These are phyloP conservation scores for Tylopilus sp. DNA, from an alignment of 768 basidiomycete genomes.

Conservation along the genomic window DNA sequence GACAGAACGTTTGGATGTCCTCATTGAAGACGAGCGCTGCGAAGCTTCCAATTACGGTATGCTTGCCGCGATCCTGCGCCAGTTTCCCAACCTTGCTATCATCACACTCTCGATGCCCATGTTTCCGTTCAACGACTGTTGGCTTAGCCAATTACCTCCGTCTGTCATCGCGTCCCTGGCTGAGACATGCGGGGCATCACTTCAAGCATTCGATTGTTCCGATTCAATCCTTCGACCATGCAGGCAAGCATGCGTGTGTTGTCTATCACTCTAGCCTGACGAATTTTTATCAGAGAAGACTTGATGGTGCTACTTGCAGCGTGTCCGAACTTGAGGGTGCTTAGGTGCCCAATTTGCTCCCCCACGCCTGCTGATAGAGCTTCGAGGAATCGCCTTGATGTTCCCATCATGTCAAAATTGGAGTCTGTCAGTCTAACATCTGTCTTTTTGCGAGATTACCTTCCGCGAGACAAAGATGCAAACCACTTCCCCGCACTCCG, in stretches of 20 bases:
- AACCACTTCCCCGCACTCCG: conserved; percentile 30
- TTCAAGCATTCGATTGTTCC: conserved; percentile 28
- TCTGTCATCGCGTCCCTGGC: conserved; percentile 18
- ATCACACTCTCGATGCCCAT: conserved; percentile 28
- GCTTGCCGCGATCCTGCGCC: conserved; percentile 23
- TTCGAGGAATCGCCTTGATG: conserved; percentile 14
- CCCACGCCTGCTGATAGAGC: conserved; percentile 22
- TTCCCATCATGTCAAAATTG: conserved; percentile 27
- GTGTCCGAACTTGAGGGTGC: conserved; percentile 26
- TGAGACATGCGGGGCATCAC: conserved; percentile 26
- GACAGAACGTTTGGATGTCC: conserved; percentile 26
- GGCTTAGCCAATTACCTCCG: conserved; percentile 26
- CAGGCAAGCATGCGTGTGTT: conserved; percentile 17
- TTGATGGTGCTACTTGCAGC: conserved; percentile 25
- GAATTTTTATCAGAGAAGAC: conserved; percentile 21
- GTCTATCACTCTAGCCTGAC: neutral
- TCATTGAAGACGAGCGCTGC: conserved; percentile 25
- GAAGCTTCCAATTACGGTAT: conserved; percentile 22
- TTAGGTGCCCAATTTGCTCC: conserved; percentile 28
- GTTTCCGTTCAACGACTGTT: conserved; percentile 22
- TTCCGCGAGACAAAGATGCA: conserved; percentile 24
- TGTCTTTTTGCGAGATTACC: conserved; percentile 29
- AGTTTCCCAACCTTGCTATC: conserved; percentile 23
- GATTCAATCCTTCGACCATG: conserved; percentile 29
- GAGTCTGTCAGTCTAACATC: conserved; percentile 27